phyloP scores from a whole-genome alignment of 2,329 filamentous ascomycete genomes.

The Paraphoma sp. region DNA sequence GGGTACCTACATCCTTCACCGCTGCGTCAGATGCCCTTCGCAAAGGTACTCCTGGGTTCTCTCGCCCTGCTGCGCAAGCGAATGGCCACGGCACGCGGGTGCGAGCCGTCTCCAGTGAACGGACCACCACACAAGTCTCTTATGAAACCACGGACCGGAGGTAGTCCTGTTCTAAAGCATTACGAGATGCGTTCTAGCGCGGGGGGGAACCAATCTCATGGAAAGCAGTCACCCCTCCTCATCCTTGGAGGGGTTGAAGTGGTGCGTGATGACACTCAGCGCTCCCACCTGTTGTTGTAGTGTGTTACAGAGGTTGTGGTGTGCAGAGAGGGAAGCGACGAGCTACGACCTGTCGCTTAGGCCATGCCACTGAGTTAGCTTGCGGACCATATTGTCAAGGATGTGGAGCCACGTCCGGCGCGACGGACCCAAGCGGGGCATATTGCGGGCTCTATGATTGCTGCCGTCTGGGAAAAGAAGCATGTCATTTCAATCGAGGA shows the following conservation, averaged over 20 bases:
- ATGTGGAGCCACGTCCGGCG: constrained; percentile 14
- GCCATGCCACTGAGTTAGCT: constrained; percentile 16
- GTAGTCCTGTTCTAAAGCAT: constrained; percentile 40
- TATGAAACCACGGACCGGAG: constrained; percentile 38
- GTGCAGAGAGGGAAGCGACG: constrained; percentile 22
- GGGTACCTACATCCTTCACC: constrained; percentile 1
- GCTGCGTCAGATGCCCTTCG: neutral
- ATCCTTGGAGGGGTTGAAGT: constrained; percentile 5
- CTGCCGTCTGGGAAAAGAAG: constrained; percentile 12
- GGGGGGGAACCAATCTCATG: constrained; percentile 34
- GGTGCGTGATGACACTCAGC: neutral
- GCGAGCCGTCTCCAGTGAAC: constrained; percentile 27
- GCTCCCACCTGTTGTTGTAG: neutral
- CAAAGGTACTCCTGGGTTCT: neutral
- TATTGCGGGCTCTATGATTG: constrained; percentile 11
- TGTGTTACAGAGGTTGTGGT: neutral
- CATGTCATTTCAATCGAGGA: constrained; percentile 7
- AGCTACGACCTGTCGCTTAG: constrained; percentile 12
- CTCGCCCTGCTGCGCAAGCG: neutral
- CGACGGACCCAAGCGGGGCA: constrained; percentile 24
- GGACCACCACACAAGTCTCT: constrained; percentile 26
- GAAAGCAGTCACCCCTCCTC: constrained; percentile 28
- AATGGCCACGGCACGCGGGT: constrained; percentile 27
- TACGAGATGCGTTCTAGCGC: constrained; percentile 44
- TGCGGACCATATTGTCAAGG: constrained; percentile 24